A percentile compares a stretch with the other conserved stretches of the same genome.
Evolutionary conservation across 257 asterid species (phyloP).

Genomic region (Phtheirospermum japonicum): DNA sequence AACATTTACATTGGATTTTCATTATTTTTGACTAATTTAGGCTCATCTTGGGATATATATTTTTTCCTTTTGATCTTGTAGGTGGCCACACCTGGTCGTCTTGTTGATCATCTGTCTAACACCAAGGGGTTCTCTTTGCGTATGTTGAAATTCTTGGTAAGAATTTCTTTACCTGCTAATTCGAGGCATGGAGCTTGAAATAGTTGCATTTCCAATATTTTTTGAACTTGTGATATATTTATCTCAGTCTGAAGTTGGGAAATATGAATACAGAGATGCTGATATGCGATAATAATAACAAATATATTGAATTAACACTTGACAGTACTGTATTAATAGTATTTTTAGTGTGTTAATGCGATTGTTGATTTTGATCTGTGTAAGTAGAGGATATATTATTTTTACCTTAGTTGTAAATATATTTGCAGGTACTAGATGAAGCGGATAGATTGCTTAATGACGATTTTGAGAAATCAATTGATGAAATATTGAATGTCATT

Average conservation of each 20-base stretch:
- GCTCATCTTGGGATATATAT: neutral
- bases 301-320: constrained; percentile 1
- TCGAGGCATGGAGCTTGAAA: constrained; percentile 31
- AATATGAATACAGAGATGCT: constrained; percentile 36
- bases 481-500: constrained; percentile 65
- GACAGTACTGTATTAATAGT: neutral
- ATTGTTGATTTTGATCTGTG: neutral
- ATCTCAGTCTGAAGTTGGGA: neutral
- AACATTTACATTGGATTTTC: neutral
- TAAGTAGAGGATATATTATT: neutral
- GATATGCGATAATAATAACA: constrained; percentile 3
- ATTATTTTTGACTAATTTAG: neutral
- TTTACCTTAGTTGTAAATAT: neutral
- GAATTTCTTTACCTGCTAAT: constrained; percentile 14
- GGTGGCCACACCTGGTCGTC: constrained; percentile 99
- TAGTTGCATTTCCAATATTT: neutral
- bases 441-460: constrained; percentile 90
- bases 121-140: constrained; percentile 90
- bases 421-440: constrained; percentile 80
- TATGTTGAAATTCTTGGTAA: constrained; percentile 67
- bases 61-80: constrained; percentile 27
- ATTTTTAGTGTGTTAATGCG: constrained; percentile 1
- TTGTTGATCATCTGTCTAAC: constrained; percentile 83
- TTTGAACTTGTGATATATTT: neutral
- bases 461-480: constrained; percentile 80